These are phyloP conservation scores for Ziziphus jujuba DNA, from an alignment of 306 rosid genomes.

Conservation along the genomic window DNA sequence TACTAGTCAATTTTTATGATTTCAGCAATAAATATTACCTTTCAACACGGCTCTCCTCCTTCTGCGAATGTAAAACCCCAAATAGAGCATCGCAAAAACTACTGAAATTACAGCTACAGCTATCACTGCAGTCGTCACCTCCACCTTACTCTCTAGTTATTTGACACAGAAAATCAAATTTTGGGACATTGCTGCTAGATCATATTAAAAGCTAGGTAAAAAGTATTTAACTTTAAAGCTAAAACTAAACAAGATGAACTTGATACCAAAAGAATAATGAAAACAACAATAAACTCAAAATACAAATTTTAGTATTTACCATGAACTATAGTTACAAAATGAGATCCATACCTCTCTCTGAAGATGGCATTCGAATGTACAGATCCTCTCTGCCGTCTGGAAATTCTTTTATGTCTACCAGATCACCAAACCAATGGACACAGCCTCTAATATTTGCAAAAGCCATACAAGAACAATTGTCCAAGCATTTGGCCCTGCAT, in stretches of 20 bases:
- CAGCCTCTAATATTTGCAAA: slow-evolving; percentile 51
- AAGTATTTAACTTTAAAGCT: background rate
- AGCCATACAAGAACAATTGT: slow-evolving; percentile 12
- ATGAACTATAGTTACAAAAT: background rate
- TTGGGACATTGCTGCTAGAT: no score
- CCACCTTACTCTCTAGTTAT: background rate
- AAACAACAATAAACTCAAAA: no score
- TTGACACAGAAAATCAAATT: background rate
- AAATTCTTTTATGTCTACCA: slow-evolving; percentile 35
- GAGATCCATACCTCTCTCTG: slow-evolving; percentile 25
- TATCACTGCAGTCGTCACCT: slow-evolving; percentile 6
- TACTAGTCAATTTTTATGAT: background rate
- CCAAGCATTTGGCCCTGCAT: background rate
- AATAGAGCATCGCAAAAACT: slow-evolving; percentile 19
- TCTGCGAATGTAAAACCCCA: slow-evolving; percentile 12
- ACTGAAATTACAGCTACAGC: slow-evolving; percentile 4
- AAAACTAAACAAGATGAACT: no score
- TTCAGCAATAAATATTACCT: slow-evolving; percentile 16
- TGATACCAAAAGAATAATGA: no score
- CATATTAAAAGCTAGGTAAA: background rate
- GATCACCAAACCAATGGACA: slow-evolving; percentile 47
- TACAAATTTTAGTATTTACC: background rate
- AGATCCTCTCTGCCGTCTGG: slow-evolving; percentile 25
- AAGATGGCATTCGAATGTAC: slow-evolving; percentile 33
- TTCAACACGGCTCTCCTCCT: slow-evolving; percentile 6